Base-by-base conservation (phyloP, 2,329 filamentous ascomycete genomes). In the Fusarium secorum region DNA sequence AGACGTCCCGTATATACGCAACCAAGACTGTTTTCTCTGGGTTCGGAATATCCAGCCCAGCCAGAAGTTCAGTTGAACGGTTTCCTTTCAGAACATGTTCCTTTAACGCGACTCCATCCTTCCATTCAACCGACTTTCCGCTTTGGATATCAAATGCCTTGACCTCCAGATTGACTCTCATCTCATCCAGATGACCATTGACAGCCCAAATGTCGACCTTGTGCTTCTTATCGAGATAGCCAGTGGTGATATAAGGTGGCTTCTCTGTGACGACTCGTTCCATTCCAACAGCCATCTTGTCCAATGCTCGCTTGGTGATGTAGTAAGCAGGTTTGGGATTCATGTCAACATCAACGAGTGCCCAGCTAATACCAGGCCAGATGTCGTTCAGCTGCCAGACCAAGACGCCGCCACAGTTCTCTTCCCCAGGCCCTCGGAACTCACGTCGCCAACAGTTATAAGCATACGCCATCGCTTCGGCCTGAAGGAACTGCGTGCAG, bases 381-480 rank as follows among this genome's bases (percentile, higher is more conserved):
- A 65, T 65, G 3, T 65, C 60, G 5, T 65, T 65, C 1, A 65
- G 24, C 15, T 65, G 63, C 60, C 60, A 65, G 36, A 65, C 63
- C 11, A 65, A 26, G 1, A 59, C 63, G 3, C 63, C 63, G 2
- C 33, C 52, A 4, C 60, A 65, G 2, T 65, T 39, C 4, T 65
- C 63, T 3, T 51, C 33, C 0, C 28, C 52, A 0, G 44, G 52
- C 0, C 63, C 63, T 41, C 33, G n/a, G 7, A 65, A 65, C 28
- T 65, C 60, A 4, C 60, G 45, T 1, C 60, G 33, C 63, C 60
- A 65, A 11, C 61, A 59, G 15, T 65, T 65, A 3, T 65, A 65
- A 4, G 63, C 60, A 4, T 65, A 65, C 0, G 60, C 63, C 22
- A 65, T 51, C 0, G 60, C 63, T 9, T 65, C 52, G 0, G 60